These are phyloP conservation scores for Galerina marginata DNA, from an alignment of 768 basidiomycete species.

Conservation along the genomic window DNA sequence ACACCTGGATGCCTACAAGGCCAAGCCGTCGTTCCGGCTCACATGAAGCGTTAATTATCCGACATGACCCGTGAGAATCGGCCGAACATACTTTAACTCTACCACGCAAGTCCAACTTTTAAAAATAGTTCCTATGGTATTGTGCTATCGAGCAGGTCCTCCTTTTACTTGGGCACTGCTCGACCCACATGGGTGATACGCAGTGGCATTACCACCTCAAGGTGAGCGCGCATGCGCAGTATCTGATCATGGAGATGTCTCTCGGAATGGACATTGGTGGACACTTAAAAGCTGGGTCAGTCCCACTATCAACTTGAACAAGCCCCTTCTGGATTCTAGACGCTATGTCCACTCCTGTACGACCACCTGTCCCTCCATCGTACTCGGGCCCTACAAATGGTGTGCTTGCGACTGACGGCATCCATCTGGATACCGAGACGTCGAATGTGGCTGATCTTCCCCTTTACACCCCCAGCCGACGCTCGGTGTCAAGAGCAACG, in stretches of 20 bases:
- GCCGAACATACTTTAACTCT: constrained; percentile 1
- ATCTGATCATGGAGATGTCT: constrained; percentile 1
- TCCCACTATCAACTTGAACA: background rate
- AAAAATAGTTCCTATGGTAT: background rate
- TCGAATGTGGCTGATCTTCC: constrained; percentile 17
- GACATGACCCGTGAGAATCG: constrained; percentile 12
- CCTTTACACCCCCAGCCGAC: constrained; percentile 20
- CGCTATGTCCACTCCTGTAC: background rate
- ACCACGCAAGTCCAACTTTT: background rate
- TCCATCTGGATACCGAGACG: background rate
- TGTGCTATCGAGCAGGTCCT: background rate
- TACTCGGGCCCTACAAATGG: constrained; percentile 1
- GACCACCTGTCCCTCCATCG: constrained; percentile 31
- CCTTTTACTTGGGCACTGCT: background rate
- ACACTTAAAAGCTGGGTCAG: constrained; percentile 5
- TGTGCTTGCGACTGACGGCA: background rate
- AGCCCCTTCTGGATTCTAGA: background rate
- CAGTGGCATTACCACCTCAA: background rate
- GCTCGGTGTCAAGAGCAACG: background rate
- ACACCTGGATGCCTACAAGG: background rate
- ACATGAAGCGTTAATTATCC: background rate
- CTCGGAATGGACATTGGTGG: constrained; percentile 1
- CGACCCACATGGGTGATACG: constrained; percentile 13
- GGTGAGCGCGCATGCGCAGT: constrained; percentile 7
- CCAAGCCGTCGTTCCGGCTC: background rate